Evolutionary conservation across 768 basidiomycete genomes (phyloP), one percentile per base, ranked within the genome.

Genomic region (Kwoniella dendrophila): DNA sequence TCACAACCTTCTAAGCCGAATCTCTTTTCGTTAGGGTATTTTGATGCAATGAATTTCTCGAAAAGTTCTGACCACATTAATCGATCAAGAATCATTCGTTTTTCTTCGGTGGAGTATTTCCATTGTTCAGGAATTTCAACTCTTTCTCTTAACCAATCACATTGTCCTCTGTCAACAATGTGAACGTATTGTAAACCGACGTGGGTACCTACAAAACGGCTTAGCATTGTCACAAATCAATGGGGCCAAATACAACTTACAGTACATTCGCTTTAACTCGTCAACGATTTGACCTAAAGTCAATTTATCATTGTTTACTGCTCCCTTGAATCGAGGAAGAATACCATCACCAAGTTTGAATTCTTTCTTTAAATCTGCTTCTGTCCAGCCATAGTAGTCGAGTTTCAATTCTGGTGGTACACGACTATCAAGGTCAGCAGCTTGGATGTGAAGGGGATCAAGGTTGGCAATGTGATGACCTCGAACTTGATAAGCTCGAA

Each of bases 1-100:
- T 99, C 96, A 80, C 93, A 96, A 57, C 96, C 96, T 80, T 99
- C 96, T 43, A 99, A 85, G 80, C 96, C 96, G 80, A 99, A 99
- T 48, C 96, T 89, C 81, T 99, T 99, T 83, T 99, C 96, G 81
- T 97, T 99, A 70, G 96, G 96, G 82, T 91, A 96, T 80, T 98
- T 99, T 84, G 87, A 90, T 22, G 93, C 89, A 66, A 99, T 93
- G 84, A 97, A 99, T 75, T 93, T 93, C 80, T 99, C 96, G 75
- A 98, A 98, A 3, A 90, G 89, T 73, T 98, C 96, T n/a, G 95
- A 98, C 96, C 96, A 99, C 78, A 98, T 97, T 71, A 97, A 88
- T 63, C 96, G 90, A 82, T 99, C 96, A 58, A 99, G 86, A 67
- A 99, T 94, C 90, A 98, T 94, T 48, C 92, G 88, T 81, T 98